phyloP scores from a whole-genome alignment of 176 grass and related monocot species.

The Phoenix roebelenii region DNA sequence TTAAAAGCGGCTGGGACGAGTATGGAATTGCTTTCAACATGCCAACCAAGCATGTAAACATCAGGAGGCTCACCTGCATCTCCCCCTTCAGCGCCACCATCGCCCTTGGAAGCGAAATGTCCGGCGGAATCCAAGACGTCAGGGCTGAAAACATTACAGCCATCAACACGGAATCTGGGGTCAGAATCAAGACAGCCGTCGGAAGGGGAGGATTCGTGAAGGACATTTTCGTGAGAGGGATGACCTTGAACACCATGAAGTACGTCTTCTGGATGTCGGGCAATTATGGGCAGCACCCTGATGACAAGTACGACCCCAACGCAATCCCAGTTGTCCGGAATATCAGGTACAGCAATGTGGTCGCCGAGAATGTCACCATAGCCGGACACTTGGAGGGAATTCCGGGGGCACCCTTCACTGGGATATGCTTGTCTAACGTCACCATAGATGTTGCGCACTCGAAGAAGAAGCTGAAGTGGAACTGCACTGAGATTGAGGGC shows the following conservation, averaged over 20 bases:
- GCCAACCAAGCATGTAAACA: slow-evolving; percentile 71
- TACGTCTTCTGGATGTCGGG: slow-evolving; percentile 98
- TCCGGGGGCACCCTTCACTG: slow-evolving; percentile 59
- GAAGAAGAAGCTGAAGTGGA: slow-evolving; percentile 68
- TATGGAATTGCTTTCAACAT: slow-evolving; percentile 72
- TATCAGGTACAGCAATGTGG: slow-evolving; percentile 76
- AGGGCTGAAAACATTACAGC: slow-evolving; percentile 51
- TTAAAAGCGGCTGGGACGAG: slow-evolving; percentile 96
- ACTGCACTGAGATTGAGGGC: slow-evolving; percentile 72
- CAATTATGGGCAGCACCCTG: slow-evolving; percentile 86
- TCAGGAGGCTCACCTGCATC: slow-evolving; percentile 72
- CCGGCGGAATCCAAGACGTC: slow-evolving; percentile 72
- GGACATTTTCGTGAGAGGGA: slow-evolving; percentile 63
- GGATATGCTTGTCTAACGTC: slow-evolving; percentile 87
- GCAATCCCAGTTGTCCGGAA: slow-evolving; percentile 44
- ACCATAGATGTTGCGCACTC: slow-evolving; percentile 29
- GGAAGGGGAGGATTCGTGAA: slow-evolving; percentile 79
- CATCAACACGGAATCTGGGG: slow-evolving; percentile 85
- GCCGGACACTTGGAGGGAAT: slow-evolving; percentile 69
- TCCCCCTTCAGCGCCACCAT: slow-evolving; percentile 90
- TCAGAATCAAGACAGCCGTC: slow-evolving; percentile 77
- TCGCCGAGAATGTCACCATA: slow-evolving; percentile 88
- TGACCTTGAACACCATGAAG: slow-evolving; percentile 92
- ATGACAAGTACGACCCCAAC: slow-evolving; percentile 55
- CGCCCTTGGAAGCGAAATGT: slow-evolving; percentile 96